These are phyloP conservation scores for Beauveria varroae DNA, from an alignment of 2,329 filamentous ascomycete genomes.

Conservation along the genomic window DNA sequence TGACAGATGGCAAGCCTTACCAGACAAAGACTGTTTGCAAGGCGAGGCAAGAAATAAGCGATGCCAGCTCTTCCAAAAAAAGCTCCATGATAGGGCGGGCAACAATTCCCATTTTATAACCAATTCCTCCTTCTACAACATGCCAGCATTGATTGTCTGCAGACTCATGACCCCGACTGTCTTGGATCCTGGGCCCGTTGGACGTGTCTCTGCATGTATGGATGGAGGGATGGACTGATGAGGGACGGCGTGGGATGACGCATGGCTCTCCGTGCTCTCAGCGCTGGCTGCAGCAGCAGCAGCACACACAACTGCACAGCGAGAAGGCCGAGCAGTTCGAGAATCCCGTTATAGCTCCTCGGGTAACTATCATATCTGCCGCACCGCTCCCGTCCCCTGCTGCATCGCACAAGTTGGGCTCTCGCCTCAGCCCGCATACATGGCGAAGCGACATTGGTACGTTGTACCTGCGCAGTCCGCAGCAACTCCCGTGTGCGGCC, in stretches of 20 bases:
- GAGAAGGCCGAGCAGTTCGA: neutral
- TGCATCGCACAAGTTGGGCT: neutral
- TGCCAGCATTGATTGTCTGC: neutral
- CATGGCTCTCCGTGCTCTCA: neutral
- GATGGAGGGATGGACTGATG: neutral
- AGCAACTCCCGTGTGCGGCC: neutral
- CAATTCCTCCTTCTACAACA: neutral
- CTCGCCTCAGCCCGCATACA: neutral
- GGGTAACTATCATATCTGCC: neutral
- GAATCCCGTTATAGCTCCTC: neutral
- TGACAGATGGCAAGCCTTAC: neutral
- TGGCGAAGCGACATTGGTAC: neutral
- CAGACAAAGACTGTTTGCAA: neutral
- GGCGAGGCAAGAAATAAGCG: neutral
- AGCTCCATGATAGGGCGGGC: neutral
- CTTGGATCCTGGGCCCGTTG: neutral
- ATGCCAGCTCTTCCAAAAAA: neutral
- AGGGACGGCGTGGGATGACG: neutral
- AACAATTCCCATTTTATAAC: conserved; percentile 1
- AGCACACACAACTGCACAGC: neutral
- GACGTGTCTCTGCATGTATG: conserved; percentile 4
- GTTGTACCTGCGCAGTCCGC: neutral
- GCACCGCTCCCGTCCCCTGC: neutral
- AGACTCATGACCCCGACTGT: neutral
- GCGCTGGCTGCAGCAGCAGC: neutral